These are phyloP conservation scores for Desmodesmus armatus DNA, from an alignment of 139 green algal species.

Conservation along the genomic window DNA sequence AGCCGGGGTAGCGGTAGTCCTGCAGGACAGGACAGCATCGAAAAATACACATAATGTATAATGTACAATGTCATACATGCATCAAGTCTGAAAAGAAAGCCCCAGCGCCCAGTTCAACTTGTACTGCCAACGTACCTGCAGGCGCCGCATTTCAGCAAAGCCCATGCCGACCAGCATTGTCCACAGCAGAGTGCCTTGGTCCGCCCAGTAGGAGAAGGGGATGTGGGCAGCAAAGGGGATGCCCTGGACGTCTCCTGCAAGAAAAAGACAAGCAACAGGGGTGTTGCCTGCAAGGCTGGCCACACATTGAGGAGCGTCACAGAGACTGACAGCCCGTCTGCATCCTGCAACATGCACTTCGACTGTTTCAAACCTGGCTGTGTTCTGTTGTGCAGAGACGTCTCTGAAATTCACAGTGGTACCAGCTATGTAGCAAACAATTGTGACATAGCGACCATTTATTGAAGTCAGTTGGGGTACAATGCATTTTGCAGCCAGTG, in stretches of 20 bases:
- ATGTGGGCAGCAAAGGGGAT: constrained; percentile 83
- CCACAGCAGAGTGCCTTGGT: constrained; percentile 89
- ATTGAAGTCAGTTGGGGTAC: too few relatives aligned
- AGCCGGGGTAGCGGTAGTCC: constrained; percentile 83
- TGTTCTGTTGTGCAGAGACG: not conserved
- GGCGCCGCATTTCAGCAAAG: constrained; percentile 88
- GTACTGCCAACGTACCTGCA: too few relatives aligned
- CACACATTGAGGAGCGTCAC: not conserved
- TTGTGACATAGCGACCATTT: too few relatives aligned
- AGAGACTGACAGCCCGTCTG: not conserved
- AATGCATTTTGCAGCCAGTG: not conserved
- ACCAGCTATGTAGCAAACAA: not conserved
- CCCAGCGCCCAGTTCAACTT: not conserved
- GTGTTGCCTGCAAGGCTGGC: not conserved
- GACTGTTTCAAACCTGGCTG: not conserved
- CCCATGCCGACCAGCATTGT: constrained; percentile 87
- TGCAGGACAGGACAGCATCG: constrained; percentile 34
- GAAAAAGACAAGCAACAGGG: not conserved
- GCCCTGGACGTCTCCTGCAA: not conserved
- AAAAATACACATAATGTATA: too few relatives aligned
- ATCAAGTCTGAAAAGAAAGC: not conserved
- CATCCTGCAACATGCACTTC: not conserved
- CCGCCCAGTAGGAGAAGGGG: constrained; percentile 84
- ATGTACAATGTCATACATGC: too few relatives aligned
- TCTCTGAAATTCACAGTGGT: not conserved